phyloP scores from a whole-genome alignment of 169 alveolate genomes.

The Plasmodium chabaudi region DNA sequence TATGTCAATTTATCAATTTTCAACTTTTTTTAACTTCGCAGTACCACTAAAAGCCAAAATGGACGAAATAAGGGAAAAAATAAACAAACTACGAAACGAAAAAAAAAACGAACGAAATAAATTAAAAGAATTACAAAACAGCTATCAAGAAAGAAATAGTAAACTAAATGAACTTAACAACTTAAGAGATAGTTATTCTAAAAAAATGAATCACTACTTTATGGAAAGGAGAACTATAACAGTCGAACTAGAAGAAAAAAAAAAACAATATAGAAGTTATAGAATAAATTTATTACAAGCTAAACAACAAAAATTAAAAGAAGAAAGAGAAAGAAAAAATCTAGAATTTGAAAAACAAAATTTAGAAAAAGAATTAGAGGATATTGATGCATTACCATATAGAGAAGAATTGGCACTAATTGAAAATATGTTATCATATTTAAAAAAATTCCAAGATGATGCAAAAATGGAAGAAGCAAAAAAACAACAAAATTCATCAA shows the following conservation, averaged over 20 bases:
- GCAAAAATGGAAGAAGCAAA: conserved; percentile 41
- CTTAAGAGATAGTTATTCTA: conserved; percentile 56
- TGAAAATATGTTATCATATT: conserved; percentile 63
- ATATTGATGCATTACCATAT: conserved; percentile 58
- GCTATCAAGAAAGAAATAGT: conserved; percentile 65
- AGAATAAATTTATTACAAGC: conserved; percentile 52
- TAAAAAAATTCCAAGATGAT: conserved; percentile 64
- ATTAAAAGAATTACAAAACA: conserved; percentile 69
- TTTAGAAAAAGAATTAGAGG: conserved; percentile 56
- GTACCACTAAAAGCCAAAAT: conserved; percentile 47
- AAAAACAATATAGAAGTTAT: conserved; percentile 53
- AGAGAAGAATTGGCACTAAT: conserved; percentile 73
- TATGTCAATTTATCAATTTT: neutral
- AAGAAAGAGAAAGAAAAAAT: conserved; percentile 71
- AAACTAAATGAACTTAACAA: conserved; percentile 61
- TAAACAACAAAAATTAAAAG: conserved; percentile 67
- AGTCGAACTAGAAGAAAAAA: conserved; percentile 68
- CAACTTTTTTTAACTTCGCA: neutral
- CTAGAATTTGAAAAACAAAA: conserved; percentile 56
- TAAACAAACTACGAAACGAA: conserved; percentile 55
- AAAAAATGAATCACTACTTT: conserved; percentile 73
- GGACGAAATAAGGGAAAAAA: conserved; percentile 64
- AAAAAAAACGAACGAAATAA: conserved; percentile 47
- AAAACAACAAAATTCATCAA: conserved; percentile 16
- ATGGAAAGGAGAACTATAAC: conserved; percentile 66